Base-by-base conservation (phyloP, 805 yeast species). In the Hanseniaspora lindneri region DNA sequence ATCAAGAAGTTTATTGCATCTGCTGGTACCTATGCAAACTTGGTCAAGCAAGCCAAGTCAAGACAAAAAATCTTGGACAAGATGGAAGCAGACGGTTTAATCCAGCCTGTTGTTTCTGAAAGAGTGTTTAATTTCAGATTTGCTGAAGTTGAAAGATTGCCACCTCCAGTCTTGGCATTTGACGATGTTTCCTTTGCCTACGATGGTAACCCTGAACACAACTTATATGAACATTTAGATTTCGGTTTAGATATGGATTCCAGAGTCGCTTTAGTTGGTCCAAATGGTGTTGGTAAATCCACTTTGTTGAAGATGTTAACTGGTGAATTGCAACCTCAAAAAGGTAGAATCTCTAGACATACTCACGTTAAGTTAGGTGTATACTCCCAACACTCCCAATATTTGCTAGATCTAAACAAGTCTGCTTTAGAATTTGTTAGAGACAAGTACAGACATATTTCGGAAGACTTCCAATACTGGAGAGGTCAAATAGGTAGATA, bases 171-270 rank as follows among this genome's bases (percentile, higher is more conserved):
- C 47, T 73, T 92, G 67, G 86, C 97, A 7, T 92, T 92, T 65
- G 97, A 89, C 67, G 88, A 82, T 60, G 94, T 92, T 63, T 79
- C 94, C 20, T 92, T 92, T 69, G 73, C 96, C 19, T 92, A 92
- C 70, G 83, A 84, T 58, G 89, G 83, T 58, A 76, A 76, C 27
- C 67, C 74, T 42, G 95, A 85, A 68, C 80, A 92, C 68, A 82
- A 87, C 69, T 74, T 92, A 61, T 92, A 92, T 70, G 86, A 83
- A 64, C 68, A 84, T 66, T 76, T 92, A 64, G 89, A 87, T 65
- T 92, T 92, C 58, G 98, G 98, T 81, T 88, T 92, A 52, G 98
- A 92, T 73, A 92, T 92, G 97, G 98, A 92, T 70, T 88, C 96
- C 35, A 83, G 98, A 73, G 80, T 89, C 63, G 97, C 98, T 37